Evolutionary conservation across 2,329 filamentous ascomycete species (phyloP).

Genomic region (Leptographium radiaticola): DNA sequence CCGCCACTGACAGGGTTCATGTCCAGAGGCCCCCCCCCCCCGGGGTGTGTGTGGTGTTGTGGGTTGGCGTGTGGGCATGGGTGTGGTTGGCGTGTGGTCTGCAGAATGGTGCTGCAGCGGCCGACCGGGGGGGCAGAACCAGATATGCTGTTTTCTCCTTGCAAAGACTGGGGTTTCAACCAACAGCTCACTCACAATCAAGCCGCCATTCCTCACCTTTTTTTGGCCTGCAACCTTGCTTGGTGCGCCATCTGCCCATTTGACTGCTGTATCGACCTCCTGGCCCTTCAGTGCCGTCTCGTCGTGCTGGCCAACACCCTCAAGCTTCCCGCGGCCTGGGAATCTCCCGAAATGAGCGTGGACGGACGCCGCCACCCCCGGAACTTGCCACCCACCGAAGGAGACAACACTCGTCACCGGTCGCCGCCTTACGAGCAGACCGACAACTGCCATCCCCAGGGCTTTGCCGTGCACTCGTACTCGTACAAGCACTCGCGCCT

Average conservation of each 20-base stretch:
- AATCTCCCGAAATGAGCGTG: neutral
- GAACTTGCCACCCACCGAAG: slow-evolving; percentile 1
- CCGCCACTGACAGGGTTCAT: neutral
- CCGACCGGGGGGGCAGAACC: neutral
- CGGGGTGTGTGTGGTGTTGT: neutral
- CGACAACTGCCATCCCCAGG: neutral
- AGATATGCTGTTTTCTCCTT: neutral
- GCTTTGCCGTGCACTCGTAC: neutral
- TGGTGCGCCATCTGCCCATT: neutral
- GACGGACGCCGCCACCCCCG: neutral
- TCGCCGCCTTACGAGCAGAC: neutral
- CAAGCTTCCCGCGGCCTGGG: neutral
- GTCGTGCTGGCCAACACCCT: no score
- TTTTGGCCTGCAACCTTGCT: neutral
- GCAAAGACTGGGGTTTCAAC: neutral
- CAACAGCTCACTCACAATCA: neutral
- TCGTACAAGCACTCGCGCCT: neutral
- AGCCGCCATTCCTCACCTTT: neutral
- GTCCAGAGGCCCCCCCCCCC: neutral
- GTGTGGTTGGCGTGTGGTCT: neutral
- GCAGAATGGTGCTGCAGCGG: neutral
- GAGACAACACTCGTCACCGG: neutral
- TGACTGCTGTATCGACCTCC: neutral
- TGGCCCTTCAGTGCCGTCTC: neutral
- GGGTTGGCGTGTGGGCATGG: neutral